Percentiles rank a stretch among this genome's conserved stretches.
Conservation (phyloP, 176 grass and related monocot species). For the Oryza meyeriana region DNA sequence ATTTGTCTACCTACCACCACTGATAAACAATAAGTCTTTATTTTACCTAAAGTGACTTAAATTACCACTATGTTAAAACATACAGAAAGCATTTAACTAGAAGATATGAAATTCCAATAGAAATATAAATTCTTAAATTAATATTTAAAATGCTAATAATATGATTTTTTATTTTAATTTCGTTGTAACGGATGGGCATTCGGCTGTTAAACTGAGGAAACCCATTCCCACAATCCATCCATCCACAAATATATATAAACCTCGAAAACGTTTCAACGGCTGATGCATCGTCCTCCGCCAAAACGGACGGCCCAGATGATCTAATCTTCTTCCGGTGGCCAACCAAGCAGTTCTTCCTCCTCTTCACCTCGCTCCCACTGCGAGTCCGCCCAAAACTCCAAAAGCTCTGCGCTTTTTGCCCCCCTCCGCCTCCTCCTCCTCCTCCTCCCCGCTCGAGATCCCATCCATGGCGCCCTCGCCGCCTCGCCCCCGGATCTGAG, state of each 20-base stretch:
- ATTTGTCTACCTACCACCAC: too few relatives aligned
- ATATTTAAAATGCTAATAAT: too few relatives aligned
- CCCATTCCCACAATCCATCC: not conserved
- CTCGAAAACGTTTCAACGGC: not conserved
- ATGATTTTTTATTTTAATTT: too few relatives aligned
- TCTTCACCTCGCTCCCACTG: not conserved
- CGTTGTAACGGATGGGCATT: too few relatives aligned
- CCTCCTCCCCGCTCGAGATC: slow-evolving; percentile 25
- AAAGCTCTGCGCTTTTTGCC: slow-evolving; percentile 37
- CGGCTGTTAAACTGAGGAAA: too few relatives aligned
- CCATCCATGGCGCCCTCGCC: slow-evolving; percentile 36
- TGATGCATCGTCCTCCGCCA: not conserved
- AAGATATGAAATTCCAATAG: too few relatives aligned
- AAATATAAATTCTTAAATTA: too few relatives aligned
- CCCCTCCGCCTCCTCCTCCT: not conserved
- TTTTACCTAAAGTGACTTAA: too few relatives aligned
- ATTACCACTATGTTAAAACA: too few relatives aligned
- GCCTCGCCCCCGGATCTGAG: slow-evolving; percentile 35
- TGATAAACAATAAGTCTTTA: too few relatives aligned
- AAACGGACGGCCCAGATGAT: slow-evolving; percentile 38
- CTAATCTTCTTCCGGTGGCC: slow-evolving; percentile 31
- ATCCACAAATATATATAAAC: not conserved
- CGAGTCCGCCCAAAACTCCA: slow-evolving; percentile 30
- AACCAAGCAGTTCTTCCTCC: not conserved
- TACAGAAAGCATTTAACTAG: too few relatives aligned